Evolutionary conservation across 2,329 filamentous ascomycete genomes (phyloP).

Genomic region (Sarocladium oryzae): DNA sequence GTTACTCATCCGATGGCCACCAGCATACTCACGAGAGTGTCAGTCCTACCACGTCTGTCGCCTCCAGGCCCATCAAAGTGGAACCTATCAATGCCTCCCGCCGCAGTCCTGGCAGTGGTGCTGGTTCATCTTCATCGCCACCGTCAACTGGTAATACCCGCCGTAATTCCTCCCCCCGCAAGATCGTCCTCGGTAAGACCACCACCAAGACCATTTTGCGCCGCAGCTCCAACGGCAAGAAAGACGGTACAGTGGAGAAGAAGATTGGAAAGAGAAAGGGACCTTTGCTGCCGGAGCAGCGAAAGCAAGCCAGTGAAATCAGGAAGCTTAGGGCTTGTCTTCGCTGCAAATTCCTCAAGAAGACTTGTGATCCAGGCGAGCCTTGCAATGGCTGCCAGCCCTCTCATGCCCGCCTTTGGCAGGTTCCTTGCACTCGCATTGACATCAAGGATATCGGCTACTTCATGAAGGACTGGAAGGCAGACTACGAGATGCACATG

Average conservation of each 20-base stretch:
- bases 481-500: conserved; percentile 88
- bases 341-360: conserved; percentile 97
- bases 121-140: conserved; percentile 52
- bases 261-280: conserved; percentile 87
- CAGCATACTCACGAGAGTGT: conserved; percentile 47
- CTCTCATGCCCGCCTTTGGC: conserved; percentile 91
- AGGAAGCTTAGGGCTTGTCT: conserved; percentile 89
- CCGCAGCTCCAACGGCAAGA: conserved; percentile 70
- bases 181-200: conserved; percentile 67
- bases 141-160: conserved; percentile 56
- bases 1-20: conserved; percentile 50
- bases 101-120: conserved; percentile 46
- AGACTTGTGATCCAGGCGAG: conserved; percentile 97
- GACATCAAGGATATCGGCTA: conserved; percentile 98
- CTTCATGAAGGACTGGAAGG: conserved; percentile 99
- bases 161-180: conserved; percentile 63
- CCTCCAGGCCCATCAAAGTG: conserved; percentile 64
- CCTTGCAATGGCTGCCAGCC: conserved; percentile 93
- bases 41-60: conserved; percentile 61
- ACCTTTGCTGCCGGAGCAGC: conserved; percentile 84
- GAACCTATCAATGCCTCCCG: conserved; percentile 39
- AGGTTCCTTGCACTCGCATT: conserved; percentile 94
- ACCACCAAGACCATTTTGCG: conserved; percentile 74
- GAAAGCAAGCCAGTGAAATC: conserved; percentile 95
- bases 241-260: conserved; percentile 75